Conservation (phyloP, 352 stramenopile genomes). For the Globisporangium mamillatum region DNA sequence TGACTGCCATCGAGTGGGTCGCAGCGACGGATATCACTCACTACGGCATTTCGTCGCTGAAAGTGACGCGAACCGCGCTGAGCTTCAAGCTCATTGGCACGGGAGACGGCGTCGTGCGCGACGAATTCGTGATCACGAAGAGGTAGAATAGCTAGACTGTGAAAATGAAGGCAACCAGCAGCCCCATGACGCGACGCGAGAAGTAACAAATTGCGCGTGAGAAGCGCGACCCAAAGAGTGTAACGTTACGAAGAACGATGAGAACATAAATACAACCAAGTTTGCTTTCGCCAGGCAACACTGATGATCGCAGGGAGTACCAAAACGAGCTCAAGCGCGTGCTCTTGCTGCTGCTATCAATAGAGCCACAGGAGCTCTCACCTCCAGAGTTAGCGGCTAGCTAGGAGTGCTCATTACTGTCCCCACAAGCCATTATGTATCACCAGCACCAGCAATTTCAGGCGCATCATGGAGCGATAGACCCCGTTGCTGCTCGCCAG, state of each 20-base stretch:
- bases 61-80: constrained; percentile 14
- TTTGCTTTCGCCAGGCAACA: background rate
- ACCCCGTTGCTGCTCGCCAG: constrained; percentile 19
- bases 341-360: background rate
- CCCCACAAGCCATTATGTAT: constrained; percentile 6
- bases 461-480: background rate
- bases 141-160: background rate
- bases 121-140: constrained; percentile 5
- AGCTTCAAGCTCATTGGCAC: constrained; percentile 5
- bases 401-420: background rate
- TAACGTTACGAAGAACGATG: background rate
- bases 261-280: no score
- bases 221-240: background rate
- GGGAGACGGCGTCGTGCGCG: background rate
- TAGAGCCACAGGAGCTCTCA: background rate
- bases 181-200: background rate
- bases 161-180: background rate
- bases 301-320: background rate
- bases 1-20: constrained; percentile 38
- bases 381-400: background rate
- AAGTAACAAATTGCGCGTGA: background rate
- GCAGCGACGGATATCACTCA: constrained; percentile 35
- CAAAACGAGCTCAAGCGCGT: background rate
- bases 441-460: constrained; percentile 17
- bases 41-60: constrained; percentile 45